Evolutionary conservation across 306 rosid genomes (phyloP).

Genomic region (Urtica urens): DNA sequence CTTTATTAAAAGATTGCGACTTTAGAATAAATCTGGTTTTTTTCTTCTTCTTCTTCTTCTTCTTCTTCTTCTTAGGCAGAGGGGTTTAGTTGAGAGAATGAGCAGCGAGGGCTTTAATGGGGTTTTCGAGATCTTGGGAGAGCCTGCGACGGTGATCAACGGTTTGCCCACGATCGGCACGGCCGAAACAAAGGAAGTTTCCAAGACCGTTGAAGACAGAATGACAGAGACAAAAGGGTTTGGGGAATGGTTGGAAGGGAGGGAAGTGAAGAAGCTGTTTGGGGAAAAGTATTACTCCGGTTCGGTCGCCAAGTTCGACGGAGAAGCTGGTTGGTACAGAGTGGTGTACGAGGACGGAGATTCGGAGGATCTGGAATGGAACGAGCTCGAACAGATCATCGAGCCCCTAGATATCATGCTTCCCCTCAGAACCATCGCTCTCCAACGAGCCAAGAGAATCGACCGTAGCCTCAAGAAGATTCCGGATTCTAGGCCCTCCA

Average conservation of each 20-base stretch:
- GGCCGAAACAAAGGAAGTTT: too few species aligned
- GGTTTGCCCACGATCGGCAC: too few species aligned
- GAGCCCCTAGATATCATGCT: constrained; percentile 60
- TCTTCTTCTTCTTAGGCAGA: too few species aligned
- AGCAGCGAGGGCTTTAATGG: too few species aligned
- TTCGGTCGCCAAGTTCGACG: constrained; percentile 44
- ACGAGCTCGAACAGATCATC: constrained; percentile 60
- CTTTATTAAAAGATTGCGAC: too few species aligned
- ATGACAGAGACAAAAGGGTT: constrained; percentile 18
- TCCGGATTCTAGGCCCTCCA: too few species aligned
- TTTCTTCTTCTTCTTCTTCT: too few species aligned
- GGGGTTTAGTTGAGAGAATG: too few species aligned
- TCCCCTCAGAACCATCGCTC: constrained; percentile 53
- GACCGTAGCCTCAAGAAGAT: constrained; percentile 28
- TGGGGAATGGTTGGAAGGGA: constrained; percentile 79
- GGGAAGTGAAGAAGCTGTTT: constrained; percentile 65
- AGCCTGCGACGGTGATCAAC: constrained; percentile 67
- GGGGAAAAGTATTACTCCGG: constrained; percentile 50
- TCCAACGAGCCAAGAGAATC: constrained; percentile 33
- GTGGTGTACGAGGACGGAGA: constrained; percentile 80
- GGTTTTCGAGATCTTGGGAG: constrained; percentile 56
- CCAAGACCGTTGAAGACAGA: constrained; percentile 16
- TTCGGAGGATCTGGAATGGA: constrained; percentile 77
- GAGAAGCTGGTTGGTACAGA: constrained; percentile 56
- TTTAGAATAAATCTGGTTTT: too few species aligned